phyloP scores from a whole-genome alignment of 495 filamentous ascomycete genomes.

The Bacidia rubella region DNA sequence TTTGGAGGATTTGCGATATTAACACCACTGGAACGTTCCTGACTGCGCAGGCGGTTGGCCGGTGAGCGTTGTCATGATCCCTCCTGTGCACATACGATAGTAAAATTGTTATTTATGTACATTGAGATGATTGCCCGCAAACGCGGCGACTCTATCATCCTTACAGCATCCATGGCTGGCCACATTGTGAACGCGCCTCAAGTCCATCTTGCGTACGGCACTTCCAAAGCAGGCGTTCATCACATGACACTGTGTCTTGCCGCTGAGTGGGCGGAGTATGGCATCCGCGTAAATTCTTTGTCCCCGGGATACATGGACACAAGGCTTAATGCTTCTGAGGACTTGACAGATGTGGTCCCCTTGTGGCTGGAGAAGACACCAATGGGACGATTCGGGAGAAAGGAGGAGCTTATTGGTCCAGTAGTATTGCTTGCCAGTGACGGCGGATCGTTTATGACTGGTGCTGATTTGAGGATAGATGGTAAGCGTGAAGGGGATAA shows the following conservation, averaged over 20 bases:
- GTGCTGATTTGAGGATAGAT: neutral
- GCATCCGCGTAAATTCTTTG: slow-evolving; percentile 32
- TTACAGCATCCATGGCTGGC: slow-evolving; percentile 33
- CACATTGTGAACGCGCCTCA: neutral
- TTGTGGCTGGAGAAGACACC: neutral
- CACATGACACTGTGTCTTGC: slow-evolving; percentile 30
- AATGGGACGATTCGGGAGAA: neutral
- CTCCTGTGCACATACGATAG: neutral
- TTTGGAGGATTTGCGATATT: neutral
- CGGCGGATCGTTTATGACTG: neutral
- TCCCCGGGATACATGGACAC: slow-evolving; percentile 29
- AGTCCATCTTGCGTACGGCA: slow-evolving; percentile 14
- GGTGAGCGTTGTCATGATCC: neutral
- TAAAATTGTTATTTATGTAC: neutral
- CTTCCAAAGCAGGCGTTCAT: slow-evolving; percentile 23
- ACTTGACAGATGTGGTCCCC: neutral
- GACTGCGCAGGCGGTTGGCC: neutral
- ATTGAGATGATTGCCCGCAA: neutral
- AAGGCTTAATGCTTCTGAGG: neutral
- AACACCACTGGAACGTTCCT: neutral
- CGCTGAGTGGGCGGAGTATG: slow-evolving; percentile 35
- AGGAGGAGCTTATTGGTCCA: neutral
- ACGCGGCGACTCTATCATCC: slow-evolving; percentile 28
- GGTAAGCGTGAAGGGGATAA: neutral
- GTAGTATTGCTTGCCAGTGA: neutral